A percentile compares a stretch with the other conserved stretches of the same genome.
Evolutionary conservation across 257 asterid species (phyloP).

Genomic region (Mentha longifolia): DNA sequence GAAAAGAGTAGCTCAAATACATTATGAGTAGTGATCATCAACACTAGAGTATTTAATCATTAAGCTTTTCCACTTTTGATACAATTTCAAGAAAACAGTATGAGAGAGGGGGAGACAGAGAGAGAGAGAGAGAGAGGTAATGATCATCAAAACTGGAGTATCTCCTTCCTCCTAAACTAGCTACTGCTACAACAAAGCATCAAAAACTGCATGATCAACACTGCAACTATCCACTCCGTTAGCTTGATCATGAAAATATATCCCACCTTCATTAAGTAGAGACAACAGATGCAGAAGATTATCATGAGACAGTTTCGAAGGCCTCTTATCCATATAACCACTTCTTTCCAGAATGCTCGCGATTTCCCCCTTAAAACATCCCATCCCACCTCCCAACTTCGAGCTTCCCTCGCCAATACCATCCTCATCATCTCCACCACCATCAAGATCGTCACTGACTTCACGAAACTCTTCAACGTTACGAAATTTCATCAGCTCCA

Average conservation of each 20-base stretch:
- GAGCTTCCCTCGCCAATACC: constrained; percentile 23
- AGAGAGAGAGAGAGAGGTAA: not conserved
- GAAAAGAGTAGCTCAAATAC: not conserved
- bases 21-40: not conserved
- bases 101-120: no score
- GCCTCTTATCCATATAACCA: constrained; percentile 78
- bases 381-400: constrained; percentile 30
- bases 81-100: not conserved
- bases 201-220: constrained; percentile 38
- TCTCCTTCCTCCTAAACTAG: not conserved
- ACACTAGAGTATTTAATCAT: not conserved
- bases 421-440: constrained; percentile 40
- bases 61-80: not conserved
- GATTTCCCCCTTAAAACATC: constrained; percentile 54
- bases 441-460: constrained; percentile 24
- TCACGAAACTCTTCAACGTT: constrained; percentile 26
- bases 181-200: constrained; percentile 33
- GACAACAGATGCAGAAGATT: constrained; percentile 62
- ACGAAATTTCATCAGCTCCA: constrained; percentile 67
- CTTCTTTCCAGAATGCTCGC: constrained; percentile 48
- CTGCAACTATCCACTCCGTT: constrained; percentile 36
- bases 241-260: constrained; percentile 60
- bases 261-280: constrained; percentile 67
- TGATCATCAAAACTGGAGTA: not conserved
- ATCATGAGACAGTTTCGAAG: constrained; percentile 69